These are phyloP conservation scores for Ricinus communis DNA, from an alignment of 345 rosid species.

Conservation along the genomic window DNA sequence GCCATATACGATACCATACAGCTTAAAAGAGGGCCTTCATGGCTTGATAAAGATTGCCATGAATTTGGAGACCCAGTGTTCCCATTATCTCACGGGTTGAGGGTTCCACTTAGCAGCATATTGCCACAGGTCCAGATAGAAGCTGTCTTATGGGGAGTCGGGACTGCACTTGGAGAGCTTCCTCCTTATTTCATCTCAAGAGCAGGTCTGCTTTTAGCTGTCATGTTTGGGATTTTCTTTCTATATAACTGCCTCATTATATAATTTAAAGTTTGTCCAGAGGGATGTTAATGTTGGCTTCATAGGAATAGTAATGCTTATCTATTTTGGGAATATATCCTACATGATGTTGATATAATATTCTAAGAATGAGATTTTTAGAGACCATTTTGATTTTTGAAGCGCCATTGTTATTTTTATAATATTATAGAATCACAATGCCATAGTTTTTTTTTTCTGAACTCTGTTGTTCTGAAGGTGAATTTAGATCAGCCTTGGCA, in stretches of 20 bases:
- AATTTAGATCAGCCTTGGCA: not conserved
- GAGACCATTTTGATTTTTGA: not conserved
- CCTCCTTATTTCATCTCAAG: conserved; percentile 99
- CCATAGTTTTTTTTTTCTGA: not conserved
- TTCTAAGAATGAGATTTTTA: not conserved
- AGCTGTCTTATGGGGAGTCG: conserved; percentile 92
- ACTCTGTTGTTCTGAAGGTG: not conserved
- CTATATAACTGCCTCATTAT: not conserved
- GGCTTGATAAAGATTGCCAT: conserved; percentile 86
- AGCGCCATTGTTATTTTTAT: not conserved
- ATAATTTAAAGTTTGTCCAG: not conserved
- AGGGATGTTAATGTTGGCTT: not conserved
- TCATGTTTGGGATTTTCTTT: not conserved
- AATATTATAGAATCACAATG: not conserved
- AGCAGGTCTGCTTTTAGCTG: conserved; percentile 55
- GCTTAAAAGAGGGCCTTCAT: conserved; percentile 77
- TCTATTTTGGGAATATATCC: not conserved
- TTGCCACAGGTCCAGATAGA: conserved; percentile 91
- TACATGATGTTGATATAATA: too few species aligned
- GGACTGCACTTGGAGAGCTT: conserved; percentile 99
- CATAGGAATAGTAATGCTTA: not conserved
- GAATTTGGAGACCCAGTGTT: conserved; percentile 83
- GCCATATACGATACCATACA: conserved; percentile 96
- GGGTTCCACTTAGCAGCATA: conserved; percentile 86
- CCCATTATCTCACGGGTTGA: conserved; percentile 50